These are phyloP conservation scores for Trametes sanguinea DNA, from an alignment of 768 basidiomycete genomes.

Conservation along the genomic window DNA sequence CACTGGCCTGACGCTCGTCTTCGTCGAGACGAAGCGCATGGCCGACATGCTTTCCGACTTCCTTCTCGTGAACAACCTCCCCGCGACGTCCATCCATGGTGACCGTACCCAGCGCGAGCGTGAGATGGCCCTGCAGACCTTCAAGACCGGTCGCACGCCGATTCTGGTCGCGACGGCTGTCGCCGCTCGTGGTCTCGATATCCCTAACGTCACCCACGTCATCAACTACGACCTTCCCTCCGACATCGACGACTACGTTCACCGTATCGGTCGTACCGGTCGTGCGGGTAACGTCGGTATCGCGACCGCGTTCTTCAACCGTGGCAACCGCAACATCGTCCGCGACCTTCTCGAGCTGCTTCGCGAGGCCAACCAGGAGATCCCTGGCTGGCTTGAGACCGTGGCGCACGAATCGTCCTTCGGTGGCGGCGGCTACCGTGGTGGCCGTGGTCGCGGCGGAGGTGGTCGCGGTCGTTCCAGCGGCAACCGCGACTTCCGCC, in stretches of 20 bases:
- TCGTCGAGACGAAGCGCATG: slow-evolving; percentile 99
- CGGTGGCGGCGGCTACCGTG: slow-evolving; percentile 52
- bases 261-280: slow-evolving; percentile 96
- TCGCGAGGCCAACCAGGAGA: slow-evolving; percentile 94
- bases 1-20: slow-evolving; percentile 85
- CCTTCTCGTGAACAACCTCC: slow-evolving; percentile 77
- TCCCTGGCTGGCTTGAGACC: slow-evolving; percentile 87
- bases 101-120: slow-evolving; percentile 98
- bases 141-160: slow-evolving; percentile 93
- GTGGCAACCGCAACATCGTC: slow-evolving; percentile 90
- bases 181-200: slow-evolving; percentile 97
- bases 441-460: slow-evolving; percentile 63
- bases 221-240: slow-evolving; percentile 97
- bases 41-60: slow-evolving; percentile 98
- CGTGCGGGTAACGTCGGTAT: slow-evolving; percentile 98
- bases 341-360: slow-evolving; percentile 91
- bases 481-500: slow-evolving; percentile 46
- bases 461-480: slow-evolving; percentile 37
- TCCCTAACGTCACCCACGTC: slow-evolving; percentile 98
- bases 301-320: slow-evolving; percentile 95
- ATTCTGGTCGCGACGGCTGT: slow-evolving; percentile 98
- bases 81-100: slow-evolving; percentile 96
- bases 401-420: slow-evolving; percentile 82
- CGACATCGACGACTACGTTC: slow-evolving; percentile 99
- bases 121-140: slow-evolving; percentile 92